Evolutionary conservation across 208 protist genomes (phyloP), one percentile per base, ranked within the genome.

Genomic region (Trypanosoma cruzi): DNA sequence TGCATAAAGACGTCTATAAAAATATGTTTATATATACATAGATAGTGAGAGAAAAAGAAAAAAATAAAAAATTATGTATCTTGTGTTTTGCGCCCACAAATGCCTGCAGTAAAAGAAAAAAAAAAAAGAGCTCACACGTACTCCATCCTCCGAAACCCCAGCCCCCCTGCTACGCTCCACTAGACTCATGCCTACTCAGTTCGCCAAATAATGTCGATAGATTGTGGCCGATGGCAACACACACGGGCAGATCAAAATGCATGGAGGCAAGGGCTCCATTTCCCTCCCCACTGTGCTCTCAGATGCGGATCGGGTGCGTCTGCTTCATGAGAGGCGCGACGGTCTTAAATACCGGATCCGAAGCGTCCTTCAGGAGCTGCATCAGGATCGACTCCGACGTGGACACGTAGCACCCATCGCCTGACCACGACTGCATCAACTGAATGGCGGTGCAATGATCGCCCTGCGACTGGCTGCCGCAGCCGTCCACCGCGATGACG

Each of bases 401-500:
- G 1, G 65, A 56, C 4, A 71, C 65, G n/a, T 54, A 71, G 34
- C 54, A 60, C 42, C 55, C 55, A n/a, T 62, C 55, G 10, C 18
- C 1, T 7, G 54, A n/a, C 86, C 82, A 88, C 46, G 65, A 62
- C 1, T 64, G 63, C 75, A 88, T 73, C 24, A 78, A 60, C 54
- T 74, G 4, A 0, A 91, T n/a, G 0, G 82, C 77, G 16, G 29
- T 63, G 24, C 75, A 34, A 61, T 86, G 77, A 50, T 83, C 64
- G 22, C 67, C 29, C 7, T 48, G 32, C 7, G 24, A 28, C 62
- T 85, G 83, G n/a, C 77, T 65, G 0, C 65, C 75, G 34, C 69
- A 81, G 37, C 85, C 85, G 56, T 92, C 88, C 4, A 75, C 69
- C 37, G 77, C 66, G 18, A 94, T 65, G 26, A 78, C 79, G 4